These are phyloP conservation scores for Vitellaria paradoxa DNA, from an alignment of 179 eudicot genomes.

Conservation along the genomic window DNA sequence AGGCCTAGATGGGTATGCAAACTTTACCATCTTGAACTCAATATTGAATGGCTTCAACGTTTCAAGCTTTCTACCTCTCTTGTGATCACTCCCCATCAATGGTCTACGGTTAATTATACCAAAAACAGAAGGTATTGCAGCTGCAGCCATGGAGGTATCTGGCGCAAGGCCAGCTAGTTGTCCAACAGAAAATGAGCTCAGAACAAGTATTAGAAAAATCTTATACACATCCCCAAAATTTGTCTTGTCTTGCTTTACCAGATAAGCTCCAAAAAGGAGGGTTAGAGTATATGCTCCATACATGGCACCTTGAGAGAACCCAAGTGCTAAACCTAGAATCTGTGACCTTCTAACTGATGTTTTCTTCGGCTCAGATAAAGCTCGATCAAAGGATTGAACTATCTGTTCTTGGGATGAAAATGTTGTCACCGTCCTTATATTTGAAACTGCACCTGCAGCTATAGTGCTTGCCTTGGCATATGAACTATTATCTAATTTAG, in stretches of 20 bases:
- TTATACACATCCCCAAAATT: slow-evolving; percentile 42
- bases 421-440: slow-evolving; percentile 46
- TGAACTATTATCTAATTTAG: slow-evolving; percentile 39
- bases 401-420: slow-evolving; percentile 43
- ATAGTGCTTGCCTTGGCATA: slow-evolving; percentile 46
- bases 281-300: slow-evolving; percentile 47
- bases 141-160: slow-evolving; percentile 42
- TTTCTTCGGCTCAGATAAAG: slow-evolving; percentile 34
- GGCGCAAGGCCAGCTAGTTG: slow-evolving; percentile 58
- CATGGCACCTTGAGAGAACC: slow-evolving; percentile 55
- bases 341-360: slow-evolving; percentile 35
- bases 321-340: slow-evolving; percentile 40
- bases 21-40: slow-evolving; percentile 41
- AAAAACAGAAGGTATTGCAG: slow-evolving; percentile 38
- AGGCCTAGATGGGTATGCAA: slow-evolving; percentile 47
- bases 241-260: slow-evolving; percentile 30
- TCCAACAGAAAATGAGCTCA: slow-evolving; percentile 56
- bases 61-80: slow-evolving; percentile 30
- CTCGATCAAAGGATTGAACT: slow-evolving; percentile 37
- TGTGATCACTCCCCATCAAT: slow-evolving; percentile 17
- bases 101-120: slow-evolving; percentile 34
- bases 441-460: slow-evolving; percentile 50
- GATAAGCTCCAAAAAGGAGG: slow-evolving; percentile 42
- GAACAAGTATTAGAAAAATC: slow-evolving; percentile 48
- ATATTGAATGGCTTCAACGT: slow-evolving; percentile 30